These are phyloP conservation scores for Omphalea diandra DNA, from an alignment of 441 rosid species.

Conservation along the genomic window DNA sequence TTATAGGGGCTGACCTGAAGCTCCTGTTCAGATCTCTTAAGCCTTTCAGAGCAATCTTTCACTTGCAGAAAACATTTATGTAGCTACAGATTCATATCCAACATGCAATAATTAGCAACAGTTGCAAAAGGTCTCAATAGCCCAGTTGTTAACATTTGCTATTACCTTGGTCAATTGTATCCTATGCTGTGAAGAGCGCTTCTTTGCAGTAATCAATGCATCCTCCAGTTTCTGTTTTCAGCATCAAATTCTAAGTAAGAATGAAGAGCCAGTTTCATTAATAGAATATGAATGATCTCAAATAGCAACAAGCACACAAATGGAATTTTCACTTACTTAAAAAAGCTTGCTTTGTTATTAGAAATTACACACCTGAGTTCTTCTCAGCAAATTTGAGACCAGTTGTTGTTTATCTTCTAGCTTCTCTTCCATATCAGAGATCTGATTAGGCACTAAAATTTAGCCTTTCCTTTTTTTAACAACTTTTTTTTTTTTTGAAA, in stretches of 20 bases:
- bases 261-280: slow-evolving; percentile 10
- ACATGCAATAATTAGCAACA: slow-evolving; percentile 16
- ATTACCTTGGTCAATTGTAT: slow-evolving; percentile 64
- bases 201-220: slow-evolving; percentile 58
- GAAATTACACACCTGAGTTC: slow-evolving; percentile 47
- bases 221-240: slow-evolving; percentile 73
- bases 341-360: not conserved
- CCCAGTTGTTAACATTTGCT: not conserved
- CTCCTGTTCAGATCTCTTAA: slow-evolving; percentile 68
- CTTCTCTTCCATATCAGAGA: slow-evolving; percentile 47
- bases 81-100: slow-evolving; percentile 45
- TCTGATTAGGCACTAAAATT: slow-evolving; percentile 41
- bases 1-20: slow-evolving; percentile 57
- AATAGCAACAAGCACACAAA: slow-evolving; percentile 14
- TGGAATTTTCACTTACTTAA: not conserved
- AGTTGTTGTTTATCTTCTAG: slow-evolving; percentile 46
- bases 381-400: slow-evolving; percentile 56
- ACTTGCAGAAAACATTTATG: slow-evolving; percentile 59
- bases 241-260: slow-evolving; percentile 30
- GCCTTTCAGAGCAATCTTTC: slow-evolving; percentile 54
- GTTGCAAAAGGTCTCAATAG: slow-evolving; percentile 14
- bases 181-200: slow-evolving; percentile 51
- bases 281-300: slow-evolving; percentile 10
- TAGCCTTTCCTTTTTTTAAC: slow-evolving; percentile 3
- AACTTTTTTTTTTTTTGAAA: not conserved